These are phyloP conservation scores for Aureobasidium subglaciale DNA, from an alignment of 2,329 filamentous ascomycete species.

Conservation along the genomic window DNA sequence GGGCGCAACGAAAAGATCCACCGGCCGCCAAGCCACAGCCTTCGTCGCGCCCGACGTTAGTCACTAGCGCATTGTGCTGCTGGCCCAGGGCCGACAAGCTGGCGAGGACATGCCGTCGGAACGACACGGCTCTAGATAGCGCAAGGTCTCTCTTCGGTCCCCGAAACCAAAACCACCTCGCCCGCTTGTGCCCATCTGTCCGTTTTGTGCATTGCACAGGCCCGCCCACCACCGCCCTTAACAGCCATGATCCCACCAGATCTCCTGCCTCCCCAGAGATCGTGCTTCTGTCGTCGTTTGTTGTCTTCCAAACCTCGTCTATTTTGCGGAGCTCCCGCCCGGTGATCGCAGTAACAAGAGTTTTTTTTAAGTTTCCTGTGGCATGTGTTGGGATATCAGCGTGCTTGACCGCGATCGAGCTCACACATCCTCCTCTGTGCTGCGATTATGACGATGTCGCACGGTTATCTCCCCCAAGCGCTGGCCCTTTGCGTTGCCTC, in stretches of 20 bases:
- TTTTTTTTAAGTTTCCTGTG: constrained; percentile 12
- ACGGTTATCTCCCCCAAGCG: not conserved
- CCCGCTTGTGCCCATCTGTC: constrained; percentile 8
- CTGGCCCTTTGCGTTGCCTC: constrained; percentile 4
- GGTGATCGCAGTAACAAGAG: not conserved
- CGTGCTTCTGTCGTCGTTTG: not conserved
- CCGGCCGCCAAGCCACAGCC: constrained; percentile 13
- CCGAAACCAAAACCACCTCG: constrained; percentile 4
- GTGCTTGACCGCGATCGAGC: not conserved
- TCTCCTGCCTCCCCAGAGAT: not conserved
- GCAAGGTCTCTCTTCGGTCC: constrained; percentile 12
- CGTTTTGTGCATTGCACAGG: constrained; percentile 6
- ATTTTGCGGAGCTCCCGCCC: constrained; percentile 5
- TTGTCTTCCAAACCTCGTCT: not conserved
- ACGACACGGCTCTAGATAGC: constrained; percentile 12
- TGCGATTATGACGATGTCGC: constrained; percentile 10
- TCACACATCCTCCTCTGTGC: not conserved
- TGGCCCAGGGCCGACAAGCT: constrained; percentile 12
- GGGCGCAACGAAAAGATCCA: constrained; percentile 14
- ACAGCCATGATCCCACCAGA: not conserved
- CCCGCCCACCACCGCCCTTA: no score
- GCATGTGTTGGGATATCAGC: constrained; percentile 11
- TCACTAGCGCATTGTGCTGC: constrained; percentile 15
- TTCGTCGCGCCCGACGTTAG: constrained; percentile 13
- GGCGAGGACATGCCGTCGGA: constrained; percentile 13